Base-by-base conservation (phyloP, 1,139 yeast species). In the Candida dubliniensis region DNA sequence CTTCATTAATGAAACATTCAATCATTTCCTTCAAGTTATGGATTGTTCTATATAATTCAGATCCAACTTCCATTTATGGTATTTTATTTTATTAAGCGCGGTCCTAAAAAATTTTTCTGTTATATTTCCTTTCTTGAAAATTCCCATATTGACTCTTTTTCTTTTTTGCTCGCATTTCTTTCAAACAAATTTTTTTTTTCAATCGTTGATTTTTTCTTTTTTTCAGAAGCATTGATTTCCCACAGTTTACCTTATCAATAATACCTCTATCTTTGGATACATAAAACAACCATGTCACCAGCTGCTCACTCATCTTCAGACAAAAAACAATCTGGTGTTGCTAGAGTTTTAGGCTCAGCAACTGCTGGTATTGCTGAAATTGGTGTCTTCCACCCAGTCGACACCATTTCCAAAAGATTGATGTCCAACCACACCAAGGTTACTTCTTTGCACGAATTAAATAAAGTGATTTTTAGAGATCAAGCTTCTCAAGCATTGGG, bases 361-460 rank as follows among this genome's bases (percentile, higher is more conserved):
- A 79, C 96, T 31, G 99, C 99, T 31, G 99, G 99, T 57, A 88
- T 93, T 61, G 82, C 95, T 61, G 99, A 93, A 69, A 85, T 93
- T 58, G 96, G 87, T 48, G 95, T 95, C 34, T 93, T 93, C 82
- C 99, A 93, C 69, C 99, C 99, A 23, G 98, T 93, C 37, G 99
- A 93, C 71, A 93, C 99, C 45, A 87, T 91, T 60, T 91, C 99
- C 56, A 93, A 93, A 76, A 85, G 99, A 72, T 80, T 93, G 65
- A 93, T 93, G 99, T 86, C 96, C 47, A 93, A 93, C 75, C 88
- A 85, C 55, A 85, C 96, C 43, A 84, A 66, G 52, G 80, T 91
- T 53, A 64, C 86, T 35, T 74, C 81, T 31, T 63, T 78, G 14
- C 48, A 79, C 41, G 87, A 88, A 64, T 78, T 93, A 57, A 93